These are phyloP conservation scores for Acer negundo DNA, from an alignment of 345 rosid species.

Conservation along the genomic window DNA sequence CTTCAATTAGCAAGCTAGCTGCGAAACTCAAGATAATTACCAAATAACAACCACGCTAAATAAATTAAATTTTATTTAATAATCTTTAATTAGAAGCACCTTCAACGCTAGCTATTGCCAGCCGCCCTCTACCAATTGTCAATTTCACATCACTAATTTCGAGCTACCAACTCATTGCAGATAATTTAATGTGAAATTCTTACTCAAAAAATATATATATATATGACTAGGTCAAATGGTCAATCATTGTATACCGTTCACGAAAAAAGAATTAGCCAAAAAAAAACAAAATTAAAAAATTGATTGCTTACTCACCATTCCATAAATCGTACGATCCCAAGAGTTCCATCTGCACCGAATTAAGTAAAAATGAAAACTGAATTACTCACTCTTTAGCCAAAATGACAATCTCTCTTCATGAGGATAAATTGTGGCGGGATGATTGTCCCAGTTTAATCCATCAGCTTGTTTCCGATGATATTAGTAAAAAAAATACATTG, in stretches of 20 bases:
- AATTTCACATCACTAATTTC: not conserved
- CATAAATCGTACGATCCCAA: constrained; percentile 41
- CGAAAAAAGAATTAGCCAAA: not conserved
- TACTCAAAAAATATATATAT: no score
- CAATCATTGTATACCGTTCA: not conserved
- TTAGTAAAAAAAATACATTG: no score
- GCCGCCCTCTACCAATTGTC: not conserved
- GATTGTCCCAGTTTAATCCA: no score
- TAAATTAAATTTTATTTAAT: not conserved
- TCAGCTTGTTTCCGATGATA: no score
- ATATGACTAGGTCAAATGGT: not conserved
- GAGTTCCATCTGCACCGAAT: constrained; percentile 45
- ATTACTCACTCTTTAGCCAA: not conserved
- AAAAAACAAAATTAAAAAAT: no score
- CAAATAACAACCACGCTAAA: no score
- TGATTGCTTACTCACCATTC: constrained; percentile 40
- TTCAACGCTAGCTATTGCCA: not conserved
- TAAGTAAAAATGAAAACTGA: not conserved
- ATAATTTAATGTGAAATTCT: no score
- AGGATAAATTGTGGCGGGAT: no score
- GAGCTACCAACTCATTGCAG: not conserved
- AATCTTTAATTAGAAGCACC: not conserved
- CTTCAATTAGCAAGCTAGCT: not conserved
- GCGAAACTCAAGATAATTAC: no score
- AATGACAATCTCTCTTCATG: no score